Base-by-base conservation (phyloP, 306 rosid genomes). In the Malus orientalis region DNA sequence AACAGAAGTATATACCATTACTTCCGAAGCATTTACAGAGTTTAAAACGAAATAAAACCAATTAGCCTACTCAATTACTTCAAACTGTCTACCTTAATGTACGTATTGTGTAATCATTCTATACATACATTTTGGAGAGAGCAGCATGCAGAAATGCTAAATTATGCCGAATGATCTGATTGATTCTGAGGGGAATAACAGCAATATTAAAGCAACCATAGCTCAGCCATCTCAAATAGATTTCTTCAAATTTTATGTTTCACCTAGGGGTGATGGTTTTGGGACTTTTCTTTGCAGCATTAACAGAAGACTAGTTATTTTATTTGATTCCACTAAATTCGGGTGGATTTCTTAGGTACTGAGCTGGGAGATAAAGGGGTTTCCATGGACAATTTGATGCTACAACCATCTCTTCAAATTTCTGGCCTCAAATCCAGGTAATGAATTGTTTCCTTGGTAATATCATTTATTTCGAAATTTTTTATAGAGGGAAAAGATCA, bases 371-470 rank as follows among this genome's bases (percentile, higher is more conserved):
- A 83, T 45, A 45, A 73, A 78, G 82, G 79, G 55, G 68, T 89
- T 70, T 86, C 96, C 79, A 86, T 92, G 96, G 97, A 95, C 73
- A 67, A 44, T 44, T 92, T 76, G 85, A 88, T 82, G 90, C 93
- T 20, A 90, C 97, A 71, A 90, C 89, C 79, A 73, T 92, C 79
- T 94, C 97, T 83, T 89, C 97, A 51, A 94, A 94, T 86, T 94
- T 94, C 83, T 94, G 98, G 98, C 98, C 98, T 80, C 92, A 94
- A 78, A 94, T 94, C 85, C 98, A 92, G 96, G 97, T 94, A 60
- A 59, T 62, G 29, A 44, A 47, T 27, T 29, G 12, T 61, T 71
- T 45, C 38, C 62, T 55, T 49, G 18, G 61, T 66, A 49, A 36
- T 78, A 18, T 78, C 69, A 20, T 64, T 7, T 54, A 72, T 25